Percentiles rank a stretch among this genome's conserved stretches.
Evolutionary conservation across 306 rosid genomes (phyloP).

Genomic region (Pterocarpus santalinus): DNA sequence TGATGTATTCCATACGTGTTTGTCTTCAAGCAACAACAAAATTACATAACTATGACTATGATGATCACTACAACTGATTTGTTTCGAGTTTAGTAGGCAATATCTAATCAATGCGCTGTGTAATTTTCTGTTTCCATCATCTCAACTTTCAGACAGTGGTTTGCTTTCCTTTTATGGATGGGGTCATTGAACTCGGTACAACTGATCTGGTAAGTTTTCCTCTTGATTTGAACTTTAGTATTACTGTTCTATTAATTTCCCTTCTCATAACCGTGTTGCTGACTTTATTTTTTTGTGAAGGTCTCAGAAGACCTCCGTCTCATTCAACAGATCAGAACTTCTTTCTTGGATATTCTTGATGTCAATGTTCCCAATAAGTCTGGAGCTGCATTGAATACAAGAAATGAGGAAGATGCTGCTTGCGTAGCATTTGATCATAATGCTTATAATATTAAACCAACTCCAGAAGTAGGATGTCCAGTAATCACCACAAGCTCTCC

Average conservation of each 20-base stretch:
- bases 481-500: slow-evolving; percentile 63
- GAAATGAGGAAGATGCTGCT: slow-evolving; percentile 46
- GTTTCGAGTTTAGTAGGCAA: slow-evolving; percentile 20
- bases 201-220: slow-evolving; percentile 63
- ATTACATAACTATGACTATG: background rate
- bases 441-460: slow-evolving; percentile 50
- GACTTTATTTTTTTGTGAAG: slow-evolving; percentile 51
- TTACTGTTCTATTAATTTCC: slow-evolving; percentile 8
- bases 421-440: slow-evolving; percentile 52
- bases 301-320: slow-evolving; percentile 73
- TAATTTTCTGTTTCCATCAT: slow-evolving; percentile 37
- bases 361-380: slow-evolving; percentile 44
- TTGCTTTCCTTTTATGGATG: slow-evolving; percentile 84
- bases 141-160: slow-evolving; percentile 73
- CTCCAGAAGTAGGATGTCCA: slow-evolving; percentile 52
- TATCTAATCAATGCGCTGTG: slow-evolving; percentile 33
- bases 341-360: slow-evolving; percentile 61
- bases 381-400: slow-evolving; percentile 44
- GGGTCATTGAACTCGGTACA: slow-evolving; percentile 82
- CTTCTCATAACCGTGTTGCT: slow-evolving; percentile 25
- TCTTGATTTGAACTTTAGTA: slow-evolving; percentile 2
- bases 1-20: too few species aligned
- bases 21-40: too few species aligned
- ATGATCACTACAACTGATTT: slow-evolving; percentile 13
- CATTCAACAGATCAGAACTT: slow-evolving; percentile 63